Base-by-base conservation (phyloP, 2,329 filamentous ascomycete species). In the Xylaria polymorpha region DNA sequence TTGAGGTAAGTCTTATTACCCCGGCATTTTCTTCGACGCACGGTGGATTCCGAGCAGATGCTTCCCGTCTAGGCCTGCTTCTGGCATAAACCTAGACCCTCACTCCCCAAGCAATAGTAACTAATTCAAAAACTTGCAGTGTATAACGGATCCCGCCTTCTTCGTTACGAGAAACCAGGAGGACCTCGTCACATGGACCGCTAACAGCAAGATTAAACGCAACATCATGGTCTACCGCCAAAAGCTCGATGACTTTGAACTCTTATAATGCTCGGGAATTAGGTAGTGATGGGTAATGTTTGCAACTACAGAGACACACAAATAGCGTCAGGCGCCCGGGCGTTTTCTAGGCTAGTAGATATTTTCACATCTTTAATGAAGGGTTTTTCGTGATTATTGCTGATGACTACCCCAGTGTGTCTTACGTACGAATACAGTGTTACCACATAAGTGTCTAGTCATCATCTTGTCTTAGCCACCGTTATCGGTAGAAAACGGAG, bases 141-240 rank as follows among this genome's bases (percentile, higher is more conserved):
- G 65, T 1, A 88, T 98, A 32, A 97, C 93, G 1, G 95, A 98
- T 79, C 90, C 94, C 35, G 94, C 94, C 0, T 98, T 94, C 77
- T 81, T 98, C 62, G 94, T 98, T 8, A 96, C 93, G 44, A 86
- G 94, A 73, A 92, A 90, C 70, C 93, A 97, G 87, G 95, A 98
- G 64, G 95, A 98, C 82, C 97, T 97, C 79, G 92, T 98, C 20
- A 98, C 95, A 0, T 98, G 95, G 95, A 91, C 95, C 10, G 93
- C 97, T 76, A 94, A 93, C 69, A 97, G 93, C 81, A 98, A 98
- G 92, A 94, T 98, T 80, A 97, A 97, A 91, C 88, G 92, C 79
- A 96, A 94, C 79, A 97, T 98, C 72, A 91, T 97, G 88, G 93
- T 93, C 82, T 98, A 98, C 80, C 90, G 94, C 75, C 94, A 98